Conservation (phyloP, 2,329 filamentous ascomycete genomes). For the Fusarium virguliforme region DNA sequence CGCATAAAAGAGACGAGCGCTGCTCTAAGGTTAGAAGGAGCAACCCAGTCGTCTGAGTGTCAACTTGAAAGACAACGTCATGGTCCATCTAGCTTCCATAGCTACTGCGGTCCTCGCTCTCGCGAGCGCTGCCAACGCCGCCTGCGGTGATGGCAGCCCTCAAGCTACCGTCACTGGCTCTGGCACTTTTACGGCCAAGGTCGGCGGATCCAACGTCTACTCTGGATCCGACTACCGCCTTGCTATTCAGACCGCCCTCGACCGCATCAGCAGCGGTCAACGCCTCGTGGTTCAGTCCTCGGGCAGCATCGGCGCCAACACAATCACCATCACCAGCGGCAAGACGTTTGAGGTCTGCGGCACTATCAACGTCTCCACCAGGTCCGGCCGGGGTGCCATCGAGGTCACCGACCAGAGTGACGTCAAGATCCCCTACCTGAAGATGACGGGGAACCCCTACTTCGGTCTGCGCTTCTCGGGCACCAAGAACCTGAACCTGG, state of each 20-base stretch:
- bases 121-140: conserved; percentile 57
- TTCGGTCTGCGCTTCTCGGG: conserved; percentile 72
- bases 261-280: conserved; percentile 67
- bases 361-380: conserved; percentile 65
- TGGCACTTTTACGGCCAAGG: conserved; percentile 63
- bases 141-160: conserved; percentile 66
- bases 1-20: conserved; percentile 2
- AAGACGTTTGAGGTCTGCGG: conserved; percentile 74
- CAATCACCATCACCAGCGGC: conserved; percentile 66
- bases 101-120: conserved; percentile 62
- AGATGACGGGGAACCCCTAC: conserved; percentile 71
- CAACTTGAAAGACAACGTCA: conserved; percentile 34
- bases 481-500: conserved; percentile 63
- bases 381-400: conserved; percentile 67
- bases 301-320: conserved; percentile 69
- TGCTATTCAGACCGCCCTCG: conserved; percentile 70
- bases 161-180: conserved; percentile 65
- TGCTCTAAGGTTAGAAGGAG: neutral
- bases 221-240: conserved; percentile 68
- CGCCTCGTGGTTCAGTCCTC: conserved; percentile 69
- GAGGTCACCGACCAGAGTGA: conserved; percentile 65
- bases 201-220: conserved; percentile 65
- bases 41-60: neutral
- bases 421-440: conserved; percentile 70
- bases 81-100: conserved; percentile 56